Evolutionary conservation across 139 green algal genomes (phyloP).

Genomic region (Nannochloris sp.): DNA sequence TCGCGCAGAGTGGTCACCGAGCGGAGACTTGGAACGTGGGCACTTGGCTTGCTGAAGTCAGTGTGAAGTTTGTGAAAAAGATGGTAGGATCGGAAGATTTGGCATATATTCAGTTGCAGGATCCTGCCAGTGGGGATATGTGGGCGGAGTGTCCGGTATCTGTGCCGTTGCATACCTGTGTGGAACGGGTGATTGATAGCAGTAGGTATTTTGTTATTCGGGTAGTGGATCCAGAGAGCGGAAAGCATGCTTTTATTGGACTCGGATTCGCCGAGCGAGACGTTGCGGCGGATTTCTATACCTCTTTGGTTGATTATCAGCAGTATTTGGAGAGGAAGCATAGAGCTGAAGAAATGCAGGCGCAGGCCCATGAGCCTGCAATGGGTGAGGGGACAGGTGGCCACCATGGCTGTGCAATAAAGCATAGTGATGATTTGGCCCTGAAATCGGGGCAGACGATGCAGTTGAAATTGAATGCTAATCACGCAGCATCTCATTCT

Average conservation of each 20-base stretch:
- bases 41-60: constrained; percentile 47
- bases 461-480: constrained; percentile 7
- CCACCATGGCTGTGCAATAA: background rate
- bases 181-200: constrained; percentile 67
- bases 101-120: constrained; percentile 19
- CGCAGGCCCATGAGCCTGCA: background rate
- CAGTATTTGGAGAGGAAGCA: constrained; percentile 47
- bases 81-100: constrained; percentile 15
- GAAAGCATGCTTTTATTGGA: constrained; percentile 59
- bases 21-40: constrained; percentile 64
- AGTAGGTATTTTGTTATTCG: constrained; percentile 56
- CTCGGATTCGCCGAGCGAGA: constrained; percentile 51
- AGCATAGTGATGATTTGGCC: background rate
- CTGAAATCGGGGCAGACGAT: constrained; percentile 12
- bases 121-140: constrained; percentile 37
- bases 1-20: constrained; percentile 35
- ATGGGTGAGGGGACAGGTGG: background rate
- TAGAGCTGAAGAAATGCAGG: constrained; percentile 36
- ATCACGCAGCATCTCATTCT: background rate
- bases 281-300: constrained; percentile 54
- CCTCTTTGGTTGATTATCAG: constrained; percentile 58
- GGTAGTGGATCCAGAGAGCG: constrained; percentile 39
- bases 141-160: constrained; percentile 68
- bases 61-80: constrained; percentile 11
- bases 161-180: constrained; percentile 27